phyloP scores from a whole-genome alignment of 352 stramenopile species.

The Blastocystis sp. region DNA sequence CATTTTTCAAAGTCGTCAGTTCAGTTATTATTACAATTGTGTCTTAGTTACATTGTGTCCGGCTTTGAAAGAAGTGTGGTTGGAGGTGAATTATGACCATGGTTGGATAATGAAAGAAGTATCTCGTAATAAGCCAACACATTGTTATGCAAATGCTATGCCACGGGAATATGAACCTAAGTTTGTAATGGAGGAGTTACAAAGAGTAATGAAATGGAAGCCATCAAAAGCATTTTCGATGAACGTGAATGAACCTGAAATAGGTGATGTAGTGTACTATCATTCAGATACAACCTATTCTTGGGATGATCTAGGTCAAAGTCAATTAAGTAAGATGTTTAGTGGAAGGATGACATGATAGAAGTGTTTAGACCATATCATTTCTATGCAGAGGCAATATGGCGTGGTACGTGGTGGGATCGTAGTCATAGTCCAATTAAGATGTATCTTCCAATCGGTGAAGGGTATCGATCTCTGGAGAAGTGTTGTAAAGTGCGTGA shows the following conservation, averaged over 20 bases:
- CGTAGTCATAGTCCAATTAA: not conserved
- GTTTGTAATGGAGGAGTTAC: not conserved
- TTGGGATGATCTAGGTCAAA: not conserved
- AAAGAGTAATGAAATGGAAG: not conserved
- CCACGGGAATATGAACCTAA: not conserved
- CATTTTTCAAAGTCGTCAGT: not conserved
- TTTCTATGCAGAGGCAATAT: not conserved
- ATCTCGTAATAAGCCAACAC: not conserved
- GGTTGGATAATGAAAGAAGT: not conserved
- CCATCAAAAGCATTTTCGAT: not conserved
- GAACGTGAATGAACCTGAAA: not conserved
- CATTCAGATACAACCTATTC: not conserved
- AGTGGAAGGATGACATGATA: too few species aligned
- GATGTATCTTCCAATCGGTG: not conserved
- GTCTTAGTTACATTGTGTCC: not conserved
- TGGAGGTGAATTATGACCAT: not conserved
- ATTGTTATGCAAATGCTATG: too few species aligned
- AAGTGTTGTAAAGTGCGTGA: not conserved
- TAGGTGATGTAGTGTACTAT: not conserved
- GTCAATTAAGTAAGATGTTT: not conserved
- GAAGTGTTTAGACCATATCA: not conserved
- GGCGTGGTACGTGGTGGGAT: not conserved
- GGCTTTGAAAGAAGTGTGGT: not conserved
- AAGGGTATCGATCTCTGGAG: not conserved
- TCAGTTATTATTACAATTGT: not conserved